Base-by-base conservation (phyloP, 441 rosid genomes). In the Erysimum cheiri region DNA sequence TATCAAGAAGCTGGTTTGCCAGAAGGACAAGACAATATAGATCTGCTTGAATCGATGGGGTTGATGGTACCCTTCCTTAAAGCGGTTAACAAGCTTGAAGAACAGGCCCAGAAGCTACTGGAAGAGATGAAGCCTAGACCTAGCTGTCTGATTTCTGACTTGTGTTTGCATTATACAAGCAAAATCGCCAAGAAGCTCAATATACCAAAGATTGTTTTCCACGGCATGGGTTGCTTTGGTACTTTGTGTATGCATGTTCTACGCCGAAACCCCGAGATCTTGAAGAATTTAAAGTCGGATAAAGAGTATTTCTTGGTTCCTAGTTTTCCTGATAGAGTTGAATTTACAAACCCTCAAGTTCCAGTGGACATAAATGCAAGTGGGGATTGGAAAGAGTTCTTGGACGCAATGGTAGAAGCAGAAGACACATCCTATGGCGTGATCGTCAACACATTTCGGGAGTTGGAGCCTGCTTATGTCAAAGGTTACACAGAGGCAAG, bases 251-350 rank as follows among this genome's bases (percentile, higher is more conserved):
- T 46, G 41, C 78, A 53, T 29, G 22, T 56, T 31, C 8, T 82
- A 39, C 68, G 32, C 3, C 0, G 0, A 6, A 36, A 41, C 6
- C 68, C 66, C 3, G 62, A 73, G 44, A 74, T 75, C 12, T 19
- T 64, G 3, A 8, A 76, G 6, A 41, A 29, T 5, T 9, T 65
- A 9, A 48, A 69, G 19, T 71, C 75, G 0, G 77, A 62, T 4
- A 46, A 63, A 3, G 82, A 86, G 74, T 31, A 74, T 29, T 88
- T 85, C 64, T 5, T 69, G 5, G 67, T 88, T 11, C 93, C 91
- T 8, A 59, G 39, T 29, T 65, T 86, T 60, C 82, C 87, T 37
- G 73, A 81, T 31, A 70, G 17, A 60, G 74, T 88, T 26, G 80
- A 84, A 63, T 70, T 88, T 22, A 83, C 77, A 0, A 69, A 60